Percentiles rank a stretch among this genome's conserved stretches.
phyloP scores from a whole-genome alignment of 2,329 filamentous ascomycete species.

The Pyrenochaeta sp. region DNA sequence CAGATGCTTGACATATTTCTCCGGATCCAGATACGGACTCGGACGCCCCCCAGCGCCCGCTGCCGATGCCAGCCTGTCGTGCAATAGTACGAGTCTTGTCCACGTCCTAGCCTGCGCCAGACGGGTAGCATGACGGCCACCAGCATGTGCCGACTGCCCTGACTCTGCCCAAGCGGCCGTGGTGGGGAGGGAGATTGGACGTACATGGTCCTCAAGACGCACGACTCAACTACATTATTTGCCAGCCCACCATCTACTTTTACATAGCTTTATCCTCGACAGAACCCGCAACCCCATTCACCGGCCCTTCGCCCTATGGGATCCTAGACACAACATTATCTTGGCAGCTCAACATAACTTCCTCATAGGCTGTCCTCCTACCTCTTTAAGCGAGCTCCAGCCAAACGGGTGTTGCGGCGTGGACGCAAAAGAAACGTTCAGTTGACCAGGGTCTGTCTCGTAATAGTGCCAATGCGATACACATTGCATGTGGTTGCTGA shows the following conservation, averaged over 20 bases:
- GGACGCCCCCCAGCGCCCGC: slow-evolving; percentile 15
- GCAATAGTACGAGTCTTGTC: slow-evolving; percentile 8
- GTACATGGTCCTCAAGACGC: too few relatives aligned
- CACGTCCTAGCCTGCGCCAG: slow-evolving; percentile 2
- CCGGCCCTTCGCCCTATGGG: background rate
- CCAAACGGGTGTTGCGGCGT: slow-evolving; percentile 15
- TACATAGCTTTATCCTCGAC: too few relatives aligned
- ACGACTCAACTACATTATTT: too few relatives aligned
- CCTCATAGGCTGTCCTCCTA: slow-evolving; percentile 19
- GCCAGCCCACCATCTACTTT: too few relatives aligned
- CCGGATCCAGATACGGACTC: slow-evolving; percentile 29
- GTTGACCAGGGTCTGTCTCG: slow-evolving; percentile 9
- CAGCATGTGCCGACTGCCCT: background rate
- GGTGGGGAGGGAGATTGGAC: background rate
- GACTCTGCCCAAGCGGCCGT: background rate
- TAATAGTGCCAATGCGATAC: slow-evolving; percentile 23
- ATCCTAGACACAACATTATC: slow-evolving; percentile 1
- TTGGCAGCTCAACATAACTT: slow-evolving; percentile 19
- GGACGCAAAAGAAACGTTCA: slow-evolving; percentile 12
- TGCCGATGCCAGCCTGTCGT: slow-evolving; percentile 10
- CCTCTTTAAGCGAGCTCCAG: slow-evolving; percentile 23
- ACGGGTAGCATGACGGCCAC: slow-evolving; percentile 4
- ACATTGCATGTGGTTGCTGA: slow-evolving; percentile 27
- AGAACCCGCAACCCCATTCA: too few relatives aligned
- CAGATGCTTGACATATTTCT: slow-evolving; percentile 26